phyloP scores from a whole-genome alignment of 2,329 filamentous ascomycete genomes.

The Aspergillus proliferans region DNA sequence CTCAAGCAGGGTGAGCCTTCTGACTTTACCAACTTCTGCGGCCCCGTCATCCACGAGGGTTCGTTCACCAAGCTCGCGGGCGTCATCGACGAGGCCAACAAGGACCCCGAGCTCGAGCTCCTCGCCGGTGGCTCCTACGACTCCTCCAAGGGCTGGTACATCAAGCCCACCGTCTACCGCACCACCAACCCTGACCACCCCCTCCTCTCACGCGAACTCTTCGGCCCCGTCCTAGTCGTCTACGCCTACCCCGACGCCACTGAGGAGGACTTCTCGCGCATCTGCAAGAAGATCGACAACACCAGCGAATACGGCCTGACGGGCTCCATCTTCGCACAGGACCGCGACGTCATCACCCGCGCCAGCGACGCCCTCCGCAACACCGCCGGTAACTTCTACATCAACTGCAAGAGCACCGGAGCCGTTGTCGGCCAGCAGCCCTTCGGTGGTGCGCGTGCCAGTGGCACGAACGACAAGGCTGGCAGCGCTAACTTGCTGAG shows the following conservation, averaged over 20 bases:
- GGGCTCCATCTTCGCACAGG: slow-evolving; percentile 38
- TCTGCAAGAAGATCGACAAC: slow-evolving; percentile 47
- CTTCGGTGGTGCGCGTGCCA: slow-evolving; percentile 62
- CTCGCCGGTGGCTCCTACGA: slow-evolving; percentile 73
- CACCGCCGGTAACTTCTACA: slow-evolving; percentile 38
- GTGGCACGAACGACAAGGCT: slow-evolving; percentile 68
- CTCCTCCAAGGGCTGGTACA: slow-evolving; percentile 70
- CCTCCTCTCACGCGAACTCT: slow-evolving; percentile 71
- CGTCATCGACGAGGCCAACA: slow-evolving; percentile 74
- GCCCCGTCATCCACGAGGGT: slow-evolving; percentile 75
- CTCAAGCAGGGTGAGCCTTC: slow-evolving; percentile 66
- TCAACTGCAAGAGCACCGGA: slow-evolving; percentile 53
- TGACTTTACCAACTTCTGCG: slow-evolving; percentile 72
- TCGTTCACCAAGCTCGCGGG: slow-evolving; percentile 74
- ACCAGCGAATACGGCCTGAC: slow-evolving; percentile 39
- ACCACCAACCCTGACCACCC: slow-evolving; percentile 68
- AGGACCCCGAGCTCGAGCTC: slow-evolving; percentile 65
- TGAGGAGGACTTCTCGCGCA: slow-evolving; percentile 52
- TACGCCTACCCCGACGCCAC: slow-evolving; percentile 71
- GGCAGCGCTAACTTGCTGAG: slow-evolving; percentile 59
- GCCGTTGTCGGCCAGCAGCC: slow-evolving; percentile 68
- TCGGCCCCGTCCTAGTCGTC: slow-evolving; percentile 68
- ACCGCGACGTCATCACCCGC: slow-evolving; percentile 29
- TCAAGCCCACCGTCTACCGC: slow-evolving; percentile 75
- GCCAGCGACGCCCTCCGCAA: slow-evolving; percentile 33